Conservation (phyloP, 139 green algal genomes). For the Closterium sp. region DNA sequence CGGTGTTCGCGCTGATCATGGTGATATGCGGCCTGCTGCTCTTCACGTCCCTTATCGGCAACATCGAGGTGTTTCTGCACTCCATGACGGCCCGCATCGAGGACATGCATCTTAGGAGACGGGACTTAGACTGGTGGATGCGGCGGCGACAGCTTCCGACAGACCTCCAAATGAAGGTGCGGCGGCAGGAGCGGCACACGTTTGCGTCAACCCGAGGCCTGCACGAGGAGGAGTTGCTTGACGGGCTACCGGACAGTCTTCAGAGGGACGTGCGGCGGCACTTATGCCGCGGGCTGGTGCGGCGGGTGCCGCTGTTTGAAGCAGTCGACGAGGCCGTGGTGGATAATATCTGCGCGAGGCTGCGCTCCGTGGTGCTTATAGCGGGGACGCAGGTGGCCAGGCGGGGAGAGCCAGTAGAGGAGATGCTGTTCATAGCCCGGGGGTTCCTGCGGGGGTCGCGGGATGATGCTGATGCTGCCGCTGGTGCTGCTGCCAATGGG, state of each 20-base stretch:
- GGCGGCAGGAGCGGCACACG: neutral
- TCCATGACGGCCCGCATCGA: constrained; percentile 16
- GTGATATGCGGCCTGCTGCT: constrained; percentile 20
- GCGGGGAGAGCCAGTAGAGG: neutral
- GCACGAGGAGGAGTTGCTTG: constrained; percentile 1
- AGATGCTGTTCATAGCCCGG: constrained; percentile 19
- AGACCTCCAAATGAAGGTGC: constrained; percentile 6
- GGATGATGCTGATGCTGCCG: neutral
- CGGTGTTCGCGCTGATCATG: constrained; percentile 16
- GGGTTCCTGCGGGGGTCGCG: neutral
- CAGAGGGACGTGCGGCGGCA: constrained; percentile 8
- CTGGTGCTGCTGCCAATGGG: neutral
- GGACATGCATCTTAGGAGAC: neutral
- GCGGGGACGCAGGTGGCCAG: neutral
- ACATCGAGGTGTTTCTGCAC: constrained; percentile 19
- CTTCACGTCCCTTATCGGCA: constrained; percentile 4
- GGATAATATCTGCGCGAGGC: constrained; percentile 14
- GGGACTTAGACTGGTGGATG: constrained; percentile 33
- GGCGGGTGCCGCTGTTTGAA: constrained; percentile 10
- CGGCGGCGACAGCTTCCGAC: constrained; percentile 9
- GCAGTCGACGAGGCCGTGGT: neutral
- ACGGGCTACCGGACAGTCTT: neutral
- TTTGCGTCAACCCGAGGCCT: constrained; percentile 4
- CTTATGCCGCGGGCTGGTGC: constrained; percentile 11
- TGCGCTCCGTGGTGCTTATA: constrained; percentile 9